These are phyloP conservation scores for Calonectria montana DNA, from an alignment of 2,329 filamentous ascomycete species.

Conservation along the genomic window DNA sequence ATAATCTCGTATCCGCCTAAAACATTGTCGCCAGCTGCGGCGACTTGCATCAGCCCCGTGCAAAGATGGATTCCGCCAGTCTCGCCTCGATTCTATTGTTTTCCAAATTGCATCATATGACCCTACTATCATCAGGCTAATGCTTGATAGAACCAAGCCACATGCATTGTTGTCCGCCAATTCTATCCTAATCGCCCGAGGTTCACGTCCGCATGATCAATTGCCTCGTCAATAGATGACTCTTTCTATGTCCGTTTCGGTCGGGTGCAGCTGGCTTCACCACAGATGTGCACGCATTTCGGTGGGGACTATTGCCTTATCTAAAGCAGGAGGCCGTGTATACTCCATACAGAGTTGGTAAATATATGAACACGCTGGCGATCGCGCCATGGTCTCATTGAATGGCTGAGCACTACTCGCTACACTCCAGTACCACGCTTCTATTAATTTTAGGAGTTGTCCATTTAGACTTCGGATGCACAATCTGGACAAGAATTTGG, in stretches of 20 bases:
- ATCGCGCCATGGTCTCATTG: background rate
- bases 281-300: background rate
- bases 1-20: too few species aligned
- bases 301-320: background rate
- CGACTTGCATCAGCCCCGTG: too few species aligned
- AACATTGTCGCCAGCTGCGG: too few species aligned
- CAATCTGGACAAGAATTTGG: too few species aligned
- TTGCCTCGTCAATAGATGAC: background rate
- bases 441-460: too few species aligned
- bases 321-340: background rate
- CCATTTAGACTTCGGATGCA: too few species aligned
- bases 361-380: background rate
- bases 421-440: too few species aligned
- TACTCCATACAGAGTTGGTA: background rate
- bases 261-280: background rate
- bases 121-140: too few species aligned
- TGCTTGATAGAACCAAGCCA: background rate
- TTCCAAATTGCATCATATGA: too few species aligned
- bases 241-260: background rate
- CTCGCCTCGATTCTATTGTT: too few species aligned
- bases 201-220: background rate
- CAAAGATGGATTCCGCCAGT: too few species aligned
- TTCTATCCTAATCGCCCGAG: background rate
- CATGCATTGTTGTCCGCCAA: background rate
- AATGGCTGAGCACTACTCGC: too few species aligned